Percentiles rank a stretch among this genome's conserved stretches.
These are phyloP conservation scores for Irpex rosettiformis DNA, from an alignment of 1,284 basidiomycete species.

Conservation along the genomic window DNA sequence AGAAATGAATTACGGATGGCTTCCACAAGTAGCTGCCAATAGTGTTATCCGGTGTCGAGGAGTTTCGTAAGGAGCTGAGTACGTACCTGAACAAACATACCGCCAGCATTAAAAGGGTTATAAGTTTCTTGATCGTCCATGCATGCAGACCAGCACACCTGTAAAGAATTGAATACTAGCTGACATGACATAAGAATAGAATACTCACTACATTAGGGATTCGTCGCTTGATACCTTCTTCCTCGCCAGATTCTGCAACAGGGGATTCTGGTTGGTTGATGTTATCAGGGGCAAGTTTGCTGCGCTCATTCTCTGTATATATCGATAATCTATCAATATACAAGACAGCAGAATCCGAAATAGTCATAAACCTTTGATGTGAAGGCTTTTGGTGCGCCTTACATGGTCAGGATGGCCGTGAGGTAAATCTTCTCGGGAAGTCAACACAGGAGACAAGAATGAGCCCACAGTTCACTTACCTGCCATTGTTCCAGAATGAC, in stretches of 20 bases:
- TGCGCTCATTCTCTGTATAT: too few relatives aligned
- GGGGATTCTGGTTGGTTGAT: not conserved
- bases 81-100: conserved; percentile 18
- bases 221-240: not conserved
- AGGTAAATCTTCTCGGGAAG: conserved; percentile 12
- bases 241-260: not conserved
- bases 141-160: conserved; percentile 22
- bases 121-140: conserved; percentile 18
- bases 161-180: not conserved
- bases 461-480: conserved; percentile 13
- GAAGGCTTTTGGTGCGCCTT: not conserved
- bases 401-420: conserved; percentile 8
- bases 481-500: conserved; percentile 25
- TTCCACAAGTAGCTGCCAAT: too few relatives aligned
- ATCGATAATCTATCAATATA: too few relatives aligned
- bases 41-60: too few relatives aligned
- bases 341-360: not conserved
- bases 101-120: conserved; percentile 12
- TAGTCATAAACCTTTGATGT: not conserved
- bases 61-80: not conserved
- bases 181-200: not conserved
- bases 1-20: not conserved
- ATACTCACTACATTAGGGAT: not conserved
- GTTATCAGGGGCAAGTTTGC: too few relatives aligned
- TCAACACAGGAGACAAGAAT: not conserved